Evolutionary conservation across 345 rosid species (phyloP).

Genomic region (Eucalyptus marginata): DNA sequence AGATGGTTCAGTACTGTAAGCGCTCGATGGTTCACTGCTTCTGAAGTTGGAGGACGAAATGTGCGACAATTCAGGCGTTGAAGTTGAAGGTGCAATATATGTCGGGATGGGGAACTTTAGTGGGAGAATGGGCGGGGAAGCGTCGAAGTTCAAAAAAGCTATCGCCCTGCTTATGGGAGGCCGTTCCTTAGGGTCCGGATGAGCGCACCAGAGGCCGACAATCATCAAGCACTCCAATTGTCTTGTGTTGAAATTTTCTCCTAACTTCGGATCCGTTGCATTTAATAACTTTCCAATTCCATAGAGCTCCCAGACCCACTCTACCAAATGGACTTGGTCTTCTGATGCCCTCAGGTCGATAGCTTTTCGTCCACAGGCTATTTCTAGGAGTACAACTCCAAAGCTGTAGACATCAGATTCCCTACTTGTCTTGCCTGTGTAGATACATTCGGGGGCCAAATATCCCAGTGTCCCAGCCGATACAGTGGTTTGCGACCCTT

Average conservation of each 20-base stretch:
- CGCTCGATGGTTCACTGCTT: neutral
- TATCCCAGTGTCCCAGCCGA: too few relatives aligned
- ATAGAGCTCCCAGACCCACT: too few relatives aligned
- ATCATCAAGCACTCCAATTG: neutral
- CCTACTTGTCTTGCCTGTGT: too few relatives aligned
- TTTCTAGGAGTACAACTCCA: too few relatives aligned
- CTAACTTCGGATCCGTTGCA: too few relatives aligned
- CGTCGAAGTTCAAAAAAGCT: neutral
- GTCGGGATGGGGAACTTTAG: neutral
- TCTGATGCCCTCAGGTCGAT: too few relatives aligned
- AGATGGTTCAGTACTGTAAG: neutral
- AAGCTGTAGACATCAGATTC: too few relatives aligned
- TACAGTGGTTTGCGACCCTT: too few relatives aligned
- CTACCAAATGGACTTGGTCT: too few relatives aligned
- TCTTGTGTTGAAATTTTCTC: neutral
- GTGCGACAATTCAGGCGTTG: neutral
- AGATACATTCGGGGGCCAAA: too few relatives aligned
- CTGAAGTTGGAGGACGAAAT: neutral
- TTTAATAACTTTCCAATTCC: too few relatives aligned
- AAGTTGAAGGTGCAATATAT: neutral
- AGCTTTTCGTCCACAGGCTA: too few relatives aligned
- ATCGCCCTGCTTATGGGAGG: neutral
- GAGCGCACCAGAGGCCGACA: neutral
- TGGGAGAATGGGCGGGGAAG: neutral
- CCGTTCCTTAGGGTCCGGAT: neutral